Evolutionary conservation across 345 rosid species (phyloP).

Genomic region (Eucalyptus pauciflora): DNA sequence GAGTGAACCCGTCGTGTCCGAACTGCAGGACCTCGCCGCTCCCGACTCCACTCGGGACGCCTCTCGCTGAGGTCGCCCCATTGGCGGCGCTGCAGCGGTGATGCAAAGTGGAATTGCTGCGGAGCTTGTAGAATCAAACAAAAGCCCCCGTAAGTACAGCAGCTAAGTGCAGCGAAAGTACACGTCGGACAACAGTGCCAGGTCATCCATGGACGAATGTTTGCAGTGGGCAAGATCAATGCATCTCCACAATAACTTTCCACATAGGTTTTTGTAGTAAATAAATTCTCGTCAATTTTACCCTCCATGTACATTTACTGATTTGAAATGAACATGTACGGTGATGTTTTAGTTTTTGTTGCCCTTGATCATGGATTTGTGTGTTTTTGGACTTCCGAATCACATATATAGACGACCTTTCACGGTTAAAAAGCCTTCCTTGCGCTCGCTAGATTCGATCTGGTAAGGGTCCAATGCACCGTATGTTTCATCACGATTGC

Average conservation of each 20-base stretch:
- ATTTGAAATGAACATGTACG: neutral
- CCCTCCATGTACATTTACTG: neutral
- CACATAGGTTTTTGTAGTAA: neutral
- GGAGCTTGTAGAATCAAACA: neutral
- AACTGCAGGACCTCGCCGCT: slow-evolving; percentile 5
- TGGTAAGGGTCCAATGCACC: neutral
- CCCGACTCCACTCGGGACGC: neutral
- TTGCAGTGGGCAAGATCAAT: neutral
- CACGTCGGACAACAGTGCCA: neutral
- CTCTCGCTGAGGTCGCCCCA: neutral
- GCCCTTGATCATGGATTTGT: neutral
- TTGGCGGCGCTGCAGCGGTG: neutral
- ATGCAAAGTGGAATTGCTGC: neutral
- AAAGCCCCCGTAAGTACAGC: neutral
- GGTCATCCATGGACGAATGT: neutral
- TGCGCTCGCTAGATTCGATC: neutral
- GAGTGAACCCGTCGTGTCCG: neutral
- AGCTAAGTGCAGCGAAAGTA: neutral
- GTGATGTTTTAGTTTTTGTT: neutral
- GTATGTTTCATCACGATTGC: neutral
- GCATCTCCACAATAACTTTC: neutral
- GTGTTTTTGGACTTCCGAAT: neutral
- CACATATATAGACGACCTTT: neutral
- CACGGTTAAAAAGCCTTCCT: neutral
- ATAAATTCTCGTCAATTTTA: neutral